phyloP scores from a whole-genome alignment of 441 rosid genomes.

The Omphalea diandra region DNA sequence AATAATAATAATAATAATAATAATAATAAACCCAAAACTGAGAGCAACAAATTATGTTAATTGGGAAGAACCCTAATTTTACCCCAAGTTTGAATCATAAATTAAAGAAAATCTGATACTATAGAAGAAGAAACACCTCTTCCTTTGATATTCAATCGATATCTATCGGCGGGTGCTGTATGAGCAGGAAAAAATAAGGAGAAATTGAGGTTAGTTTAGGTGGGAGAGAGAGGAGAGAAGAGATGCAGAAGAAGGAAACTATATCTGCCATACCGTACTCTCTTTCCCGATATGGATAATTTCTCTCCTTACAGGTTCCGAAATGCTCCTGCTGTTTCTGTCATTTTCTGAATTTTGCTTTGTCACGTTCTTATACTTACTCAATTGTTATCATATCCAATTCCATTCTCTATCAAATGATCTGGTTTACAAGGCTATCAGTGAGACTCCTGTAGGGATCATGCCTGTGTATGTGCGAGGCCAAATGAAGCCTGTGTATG shows the following conservation, averaged over 20 bases:
- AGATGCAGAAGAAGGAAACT: slow-evolving; percentile 46
- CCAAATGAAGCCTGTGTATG: too few relatives aligned
- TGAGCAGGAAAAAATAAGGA: slow-evolving; percentile 21
- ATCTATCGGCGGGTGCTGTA: slow-evolving; percentile 17
- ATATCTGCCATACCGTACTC: slow-evolving; percentile 97
- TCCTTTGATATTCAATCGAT: neutral
- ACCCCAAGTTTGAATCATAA: neutral
- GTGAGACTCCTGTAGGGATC: slow-evolving; percentile 68
- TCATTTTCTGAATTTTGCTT: neutral
- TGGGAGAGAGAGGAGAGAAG: slow-evolving; percentile 4
- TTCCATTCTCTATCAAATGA: slow-evolving; percentile 91
- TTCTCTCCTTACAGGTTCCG: too few relatives aligned
- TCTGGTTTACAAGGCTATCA: slow-evolving; percentile 86
- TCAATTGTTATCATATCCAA: slow-evolving; percentile 35
- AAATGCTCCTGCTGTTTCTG: too few relatives aligned
- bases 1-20: too few relatives aligned
- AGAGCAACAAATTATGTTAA: neutral
- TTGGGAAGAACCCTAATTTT: slow-evolving; percentile 11
- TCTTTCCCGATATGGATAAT: too few relatives aligned
- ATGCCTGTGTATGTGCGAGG: too few relatives aligned
- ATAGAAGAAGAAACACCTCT: too few relatives aligned
- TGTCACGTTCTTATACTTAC: neutral
- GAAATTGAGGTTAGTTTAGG: slow-evolving; percentile 15
- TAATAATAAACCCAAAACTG: neutral
- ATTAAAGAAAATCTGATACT: neutral